Evolutionary conservation across 345 rosid genomes (phyloP).

Genomic region (Litchi chinensis): DNA sequence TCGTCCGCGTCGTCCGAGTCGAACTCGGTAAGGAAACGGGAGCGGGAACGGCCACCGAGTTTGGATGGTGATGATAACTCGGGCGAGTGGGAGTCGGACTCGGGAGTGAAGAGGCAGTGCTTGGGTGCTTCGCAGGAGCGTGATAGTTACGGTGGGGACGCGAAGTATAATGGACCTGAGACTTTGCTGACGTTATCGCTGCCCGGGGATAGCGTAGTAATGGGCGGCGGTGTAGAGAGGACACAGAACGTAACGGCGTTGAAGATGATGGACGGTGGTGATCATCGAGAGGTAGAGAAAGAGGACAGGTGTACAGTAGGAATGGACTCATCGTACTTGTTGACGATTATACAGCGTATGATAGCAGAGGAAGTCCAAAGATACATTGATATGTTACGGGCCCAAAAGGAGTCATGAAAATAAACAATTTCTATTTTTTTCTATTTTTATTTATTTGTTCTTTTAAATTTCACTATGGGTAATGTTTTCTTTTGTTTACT

Average conservation of each 20-base stretch:
- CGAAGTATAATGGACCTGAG: slow-evolving; percentile 28
- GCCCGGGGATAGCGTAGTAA: slow-evolving; percentile 37
- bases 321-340: slow-evolving; percentile 39
- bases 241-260: slow-evolving; percentile 7
- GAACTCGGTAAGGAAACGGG: slow-evolving; percentile 30
- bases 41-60: background rate
- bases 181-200: slow-evolving; percentile 48
- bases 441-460: no score
- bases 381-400: slow-evolving; percentile 43
- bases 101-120: slow-evolving; percentile 37
- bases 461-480: background rate
- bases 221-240: slow-evolving; percentile 1
- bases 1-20: slow-evolving; percentile 42
- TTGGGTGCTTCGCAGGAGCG: slow-evolving; percentile 23
- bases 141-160: slow-evolving; percentile 12
- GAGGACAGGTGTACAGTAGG: slow-evolving; percentile 6
- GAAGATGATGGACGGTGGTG: slow-evolving; percentile 4
- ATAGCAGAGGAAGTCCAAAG: slow-evolving; percentile 56
- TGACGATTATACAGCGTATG: slow-evolving; percentile 51
- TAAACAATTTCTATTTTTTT: background rate
- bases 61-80: background rate
- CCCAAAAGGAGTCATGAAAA: background rate
- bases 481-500: background rate
- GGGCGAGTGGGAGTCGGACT: slow-evolving; percentile 22
- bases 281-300: background rate